phyloP scores from a whole-genome alignment of 148 eudicot genomes.

The Dianthus caryophyllus region DNA sequence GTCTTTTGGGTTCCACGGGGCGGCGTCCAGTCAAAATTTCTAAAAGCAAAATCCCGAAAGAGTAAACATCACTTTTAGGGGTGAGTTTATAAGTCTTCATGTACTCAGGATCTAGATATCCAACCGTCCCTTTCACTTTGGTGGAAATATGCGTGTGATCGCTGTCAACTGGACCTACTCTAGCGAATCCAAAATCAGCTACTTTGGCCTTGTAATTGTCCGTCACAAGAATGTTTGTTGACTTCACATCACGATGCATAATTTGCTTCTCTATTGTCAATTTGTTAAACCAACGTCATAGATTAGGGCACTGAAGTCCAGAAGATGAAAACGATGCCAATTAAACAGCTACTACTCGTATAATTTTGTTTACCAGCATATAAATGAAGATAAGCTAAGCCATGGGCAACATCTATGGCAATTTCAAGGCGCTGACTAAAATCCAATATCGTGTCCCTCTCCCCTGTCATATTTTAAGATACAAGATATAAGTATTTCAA shows the following conservation, averaged over 20 bases:
- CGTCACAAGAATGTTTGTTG: slow-evolving; percentile 86
- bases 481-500: slow-evolving; percentile 21
- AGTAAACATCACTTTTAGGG: slow-evolving; percentile 87
- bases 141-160: slow-evolving; percentile 85
- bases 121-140: slow-evolving; percentile 94
- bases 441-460: slow-evolving; percentile 64
- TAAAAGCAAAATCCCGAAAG: slow-evolving; percentile 70
- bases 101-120: slow-evolving; percentile 96
- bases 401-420: slow-evolving; percentile 89
- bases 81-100: slow-evolving; percentile 96
- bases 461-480: slow-evolving; percentile 46
- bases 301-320: background rate
- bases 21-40: slow-evolving; percentile 90
- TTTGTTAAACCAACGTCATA: background rate
- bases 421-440: slow-evolving; percentile 91
- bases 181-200: slow-evolving; percentile 98
- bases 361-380: slow-evolving; percentile 60
- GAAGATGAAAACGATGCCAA: no score
- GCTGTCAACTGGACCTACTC: slow-evolving; percentile 56
- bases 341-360: no score
- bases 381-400: slow-evolving; percentile 82
- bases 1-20: slow-evolving; percentile 74
- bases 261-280: slow-evolving; percentile 73
- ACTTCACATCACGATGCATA: slow-evolving; percentile 94
- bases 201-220: slow-evolving; percentile 86